Percentiles rank a stretch among this genome's conserved stretches.
phyloP scores from a whole-genome alignment of 2,329 filamentous ascomycete species.

The Nemania serpens region DNA sequence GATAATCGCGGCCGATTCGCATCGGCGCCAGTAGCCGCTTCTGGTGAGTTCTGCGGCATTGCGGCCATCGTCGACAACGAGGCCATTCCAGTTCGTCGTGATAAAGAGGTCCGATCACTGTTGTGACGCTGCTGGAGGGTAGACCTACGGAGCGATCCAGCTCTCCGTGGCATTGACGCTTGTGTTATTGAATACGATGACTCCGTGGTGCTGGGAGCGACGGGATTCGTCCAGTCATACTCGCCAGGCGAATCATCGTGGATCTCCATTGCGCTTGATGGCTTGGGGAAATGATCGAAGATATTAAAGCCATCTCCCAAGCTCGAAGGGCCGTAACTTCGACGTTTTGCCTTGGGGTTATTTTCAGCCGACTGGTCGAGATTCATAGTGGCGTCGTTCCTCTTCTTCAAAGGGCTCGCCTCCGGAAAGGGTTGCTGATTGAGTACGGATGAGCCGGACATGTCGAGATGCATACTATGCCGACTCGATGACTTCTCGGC shows the following conservation, averaged over 20 bases:
- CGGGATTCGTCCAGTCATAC: conserved; percentile 56
- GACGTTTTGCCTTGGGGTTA: conserved; percentile 87
- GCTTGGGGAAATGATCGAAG: conserved; percentile 64
- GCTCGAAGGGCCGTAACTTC: conserved; percentile 78
- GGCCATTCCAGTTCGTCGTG: conserved; percentile 61
- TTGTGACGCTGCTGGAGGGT: conserved; percentile 81
- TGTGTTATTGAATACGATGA: conserved; percentile 51
- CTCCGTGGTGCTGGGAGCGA: conserved; percentile 46
- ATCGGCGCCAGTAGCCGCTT: conserved; percentile 60
- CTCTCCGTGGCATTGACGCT: conserved; percentile 66
- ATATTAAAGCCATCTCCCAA: conserved; percentile 70
- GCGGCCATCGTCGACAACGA: conserved; percentile 58
- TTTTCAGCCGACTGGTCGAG: conserved; percentile 77
- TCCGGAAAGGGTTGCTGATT: conserved; percentile 58
- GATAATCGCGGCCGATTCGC: conserved; percentile 74
- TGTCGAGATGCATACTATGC: conserved; percentile 63
- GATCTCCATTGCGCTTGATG: conserved; percentile 52
- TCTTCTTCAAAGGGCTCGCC: conserved; percentile 86
- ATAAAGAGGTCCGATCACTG: conserved; percentile 68
- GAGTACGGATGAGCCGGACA: conserved; percentile 57
- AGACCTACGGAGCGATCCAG: conserved; percentile 80
- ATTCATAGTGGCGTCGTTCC: conserved; percentile 88
- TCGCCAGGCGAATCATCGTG: conserved; percentile 56
- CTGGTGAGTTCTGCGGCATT: conserved; percentile 53
- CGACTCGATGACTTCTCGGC: conserved; percentile 54